Base-by-base conservation (phyloP, 495 filamentous ascomycete genomes). In the Podospora tetraspora region DNA sequence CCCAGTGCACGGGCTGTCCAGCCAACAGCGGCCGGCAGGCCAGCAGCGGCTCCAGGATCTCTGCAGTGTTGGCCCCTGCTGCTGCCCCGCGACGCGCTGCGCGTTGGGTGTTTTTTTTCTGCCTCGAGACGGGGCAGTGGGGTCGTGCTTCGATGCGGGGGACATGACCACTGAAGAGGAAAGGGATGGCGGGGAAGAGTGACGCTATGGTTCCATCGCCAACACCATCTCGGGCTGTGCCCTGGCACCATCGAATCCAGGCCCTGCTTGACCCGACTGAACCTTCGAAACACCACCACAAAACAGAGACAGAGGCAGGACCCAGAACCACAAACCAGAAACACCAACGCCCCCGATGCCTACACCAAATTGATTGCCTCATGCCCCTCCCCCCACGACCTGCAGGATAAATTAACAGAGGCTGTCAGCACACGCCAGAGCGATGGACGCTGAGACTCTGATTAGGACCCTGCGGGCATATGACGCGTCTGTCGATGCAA, bases 401-500 rank as follows among this genome's bases (percentile, higher is more conserved):
- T 52, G 43, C 43, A 52, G 19, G 1, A 52, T 52, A 52, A 8
- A 52, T 52, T 52, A 52, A n/a, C n/a, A 52, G 43, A 8, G 43
- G 43, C 43, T 52, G 43, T 52, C 43, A 52, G 43, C 43, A 52
- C 43, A 52, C 43, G 43, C 43, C 19, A 52, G 19, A 52, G 32
- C 37, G 13, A 77, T 72, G 75, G 74, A 77, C 34, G 65, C 66
- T 58, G 75, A 77, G 32, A 70, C 71, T 24, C 52, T 77, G 21
- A 57, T 77, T 56, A 57, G 68, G 29, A 68, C 66, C 22, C 58
- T 77, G 68, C 66, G 72, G 62, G 67, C 68, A 61, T 75, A 76
- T 68, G 69, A 76, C 71, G 68, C 73, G 63, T 72, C 75, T 32
- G 64, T 76, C 25, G 72, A 76, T 61, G 71, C 72, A 57, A 65